A percentile compares a stretch with the other conserved stretches of the same genome.
phyloP scores from a whole-genome alignment of 768 basidiomycete genomes.

The Infundibulicybe gibba region DNA sequence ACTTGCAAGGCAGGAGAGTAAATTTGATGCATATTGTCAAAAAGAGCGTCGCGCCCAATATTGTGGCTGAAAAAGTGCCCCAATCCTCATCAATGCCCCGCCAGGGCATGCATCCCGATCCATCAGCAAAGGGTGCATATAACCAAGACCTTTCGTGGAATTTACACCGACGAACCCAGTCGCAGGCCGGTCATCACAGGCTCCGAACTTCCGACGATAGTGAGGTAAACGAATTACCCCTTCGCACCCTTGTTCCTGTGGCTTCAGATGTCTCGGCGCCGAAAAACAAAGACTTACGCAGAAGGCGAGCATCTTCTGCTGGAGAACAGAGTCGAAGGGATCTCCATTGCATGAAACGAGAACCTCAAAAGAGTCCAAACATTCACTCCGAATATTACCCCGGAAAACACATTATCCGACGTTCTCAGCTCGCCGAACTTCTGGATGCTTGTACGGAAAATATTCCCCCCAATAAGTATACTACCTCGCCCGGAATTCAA shows the following conservation, averaged over 20 bases:
- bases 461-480: background rate
- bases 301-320: slow-evolving; percentile 38
- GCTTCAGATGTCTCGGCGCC: slow-evolving; percentile 25
- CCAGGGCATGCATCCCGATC: background rate
- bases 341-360: background rate
- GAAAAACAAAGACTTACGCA: too few relatives aligned
- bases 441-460: slow-evolving; percentile 8
- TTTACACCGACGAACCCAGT: slow-evolving; percentile 23
- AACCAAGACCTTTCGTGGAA: slow-evolving; percentile 13
- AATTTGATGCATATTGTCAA: slow-evolving; percentile 67
- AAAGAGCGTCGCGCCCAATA: slow-evolving; percentile 65
- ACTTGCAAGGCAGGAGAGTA: slow-evolving; percentile 61
- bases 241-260: background rate
- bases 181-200: slow-evolving; percentile 12
- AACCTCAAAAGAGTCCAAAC: background rate
- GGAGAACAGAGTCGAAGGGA: slow-evolving; percentile 26
- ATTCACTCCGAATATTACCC: slow-evolving; percentile 3
- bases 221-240: slow-evolving; percentile 7
- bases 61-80: slow-evolving; percentile 60
- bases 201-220: slow-evolving; percentile 2
- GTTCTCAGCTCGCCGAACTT: slow-evolving; percentile 18
- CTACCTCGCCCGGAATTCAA: slow-evolving; percentile 1
- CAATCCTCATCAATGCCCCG: slow-evolving; percentile 33
- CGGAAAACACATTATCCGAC: slow-evolving; percentile 20
- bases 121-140: background rate